phyloP scores from a whole-genome alignment of 2,329 filamentous ascomycete genomes.

The Colletotrichum sp. region DNA sequence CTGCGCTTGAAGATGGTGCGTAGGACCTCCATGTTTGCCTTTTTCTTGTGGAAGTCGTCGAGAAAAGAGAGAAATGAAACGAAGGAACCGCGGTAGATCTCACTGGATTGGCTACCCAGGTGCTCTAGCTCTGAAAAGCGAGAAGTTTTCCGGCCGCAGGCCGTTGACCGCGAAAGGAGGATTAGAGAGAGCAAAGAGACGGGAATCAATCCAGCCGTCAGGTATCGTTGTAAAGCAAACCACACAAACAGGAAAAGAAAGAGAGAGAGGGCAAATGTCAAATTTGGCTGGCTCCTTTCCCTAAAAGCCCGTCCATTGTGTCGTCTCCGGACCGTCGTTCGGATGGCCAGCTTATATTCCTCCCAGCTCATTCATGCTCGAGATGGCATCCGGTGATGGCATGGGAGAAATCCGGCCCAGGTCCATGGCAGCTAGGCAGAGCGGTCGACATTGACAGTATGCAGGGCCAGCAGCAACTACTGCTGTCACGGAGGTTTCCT shows the following conservation, averaged over 20 bases:
- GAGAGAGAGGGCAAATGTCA: neutral
- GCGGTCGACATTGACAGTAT: neutral
- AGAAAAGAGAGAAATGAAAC: neutral
- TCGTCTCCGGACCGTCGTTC: neutral
- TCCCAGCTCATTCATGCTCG: neutral
- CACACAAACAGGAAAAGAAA: neutral
- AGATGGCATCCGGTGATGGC: neutral
- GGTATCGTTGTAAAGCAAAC: neutral
- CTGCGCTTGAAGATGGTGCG: neutral
- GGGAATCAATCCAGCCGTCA: conserved; percentile 11
- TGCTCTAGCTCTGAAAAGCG: conserved; percentile 15
- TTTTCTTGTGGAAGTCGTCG: neutral
- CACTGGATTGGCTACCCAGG: neutral
- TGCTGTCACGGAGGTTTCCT: conserved; percentile 2
- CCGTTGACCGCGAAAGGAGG: neutral
- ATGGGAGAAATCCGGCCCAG: neutral
- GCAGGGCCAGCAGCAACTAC: neutral
- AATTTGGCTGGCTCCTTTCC: neutral
- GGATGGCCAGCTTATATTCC: conserved; percentile 16
- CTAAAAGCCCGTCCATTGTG: neutral
- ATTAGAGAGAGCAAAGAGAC: neutral
- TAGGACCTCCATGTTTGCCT: neutral
- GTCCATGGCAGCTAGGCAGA: neutral
- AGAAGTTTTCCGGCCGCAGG: neutral
- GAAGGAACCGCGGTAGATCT: neutral